phyloP scores from a whole-genome alignment of 23 red algal genomes.

The Cyanidium caldarium region DNA sequence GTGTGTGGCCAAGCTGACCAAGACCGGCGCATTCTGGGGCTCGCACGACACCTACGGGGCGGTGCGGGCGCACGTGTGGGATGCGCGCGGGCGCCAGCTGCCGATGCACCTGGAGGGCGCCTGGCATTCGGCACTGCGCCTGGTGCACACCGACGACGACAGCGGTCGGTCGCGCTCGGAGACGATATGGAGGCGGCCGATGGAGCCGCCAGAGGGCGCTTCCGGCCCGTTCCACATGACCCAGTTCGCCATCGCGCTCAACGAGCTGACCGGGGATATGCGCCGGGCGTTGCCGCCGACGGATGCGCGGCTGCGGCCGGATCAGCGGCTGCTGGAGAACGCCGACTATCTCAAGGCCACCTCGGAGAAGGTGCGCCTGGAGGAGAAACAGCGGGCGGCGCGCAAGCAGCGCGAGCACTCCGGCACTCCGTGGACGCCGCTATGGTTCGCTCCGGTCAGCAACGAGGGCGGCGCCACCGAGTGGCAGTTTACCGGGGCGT shows the following conservation, averaged over 20 bases:
- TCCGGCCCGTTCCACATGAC: conserved; percentile 21
- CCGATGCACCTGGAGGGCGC: not conserved
- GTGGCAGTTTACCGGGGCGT: not conserved
- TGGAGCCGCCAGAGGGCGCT: conserved; percentile 11
- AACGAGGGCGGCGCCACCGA: not conserved
- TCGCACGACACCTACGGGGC: conserved; percentile 4
- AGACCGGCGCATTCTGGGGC: conserved; percentile 12
- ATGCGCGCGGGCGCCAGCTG: conserved; percentile 2
- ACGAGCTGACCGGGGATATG: conserved; percentile 12
- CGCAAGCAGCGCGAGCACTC: not conserved
- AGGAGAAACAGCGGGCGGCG: conserved; percentile 49
- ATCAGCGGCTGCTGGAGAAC: conserved; percentile 38
- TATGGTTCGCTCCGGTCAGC: not conserved
- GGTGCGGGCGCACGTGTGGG: conserved; percentile 11
- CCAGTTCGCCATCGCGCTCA: conserved; percentile 23
- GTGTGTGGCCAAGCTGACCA: conserved; percentile 21
- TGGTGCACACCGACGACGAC: not conserved
- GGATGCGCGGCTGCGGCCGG: conserved; percentile 64
- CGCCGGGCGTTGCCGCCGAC: conserved; percentile 29
- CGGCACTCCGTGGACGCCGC: not conserved
- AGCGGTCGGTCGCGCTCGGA: not conserved
- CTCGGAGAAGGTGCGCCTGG: conserved; percentile 52
- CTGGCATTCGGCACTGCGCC: not conserved
- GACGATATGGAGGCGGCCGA: not conserved
- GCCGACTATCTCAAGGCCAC: conserved; percentile 37